These are phyloP conservation scores for Penicillium sp. DNA, from an alignment of 2,329 filamentous ascomycete genomes.

Conservation along the genomic window DNA sequence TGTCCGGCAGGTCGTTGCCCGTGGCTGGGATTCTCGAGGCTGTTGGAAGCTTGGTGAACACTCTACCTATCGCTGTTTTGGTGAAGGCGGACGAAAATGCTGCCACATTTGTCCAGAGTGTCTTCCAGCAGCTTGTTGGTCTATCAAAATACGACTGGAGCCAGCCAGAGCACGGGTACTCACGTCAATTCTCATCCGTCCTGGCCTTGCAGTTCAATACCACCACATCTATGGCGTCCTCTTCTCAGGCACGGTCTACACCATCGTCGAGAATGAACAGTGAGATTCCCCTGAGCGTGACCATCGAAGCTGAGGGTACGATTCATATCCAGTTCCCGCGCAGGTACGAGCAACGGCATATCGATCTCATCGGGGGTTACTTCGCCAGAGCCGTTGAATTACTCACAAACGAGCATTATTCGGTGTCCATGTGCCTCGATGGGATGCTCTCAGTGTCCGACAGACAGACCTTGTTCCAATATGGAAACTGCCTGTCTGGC, in stretches of 20 bases:
- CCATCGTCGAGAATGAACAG: neutral
- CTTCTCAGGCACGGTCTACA: neutral
- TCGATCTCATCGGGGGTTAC: conserved; percentile 4
- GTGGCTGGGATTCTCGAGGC: conserved; percentile 25
- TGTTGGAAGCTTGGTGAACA: conserved; percentile 44
- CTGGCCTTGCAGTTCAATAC: conserved; percentile 14
- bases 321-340: neutral
- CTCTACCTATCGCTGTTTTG: conserved; percentile 28
- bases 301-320: neutral
- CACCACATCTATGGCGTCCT: neutral
- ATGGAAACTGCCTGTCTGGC: conserved; percentile 6
- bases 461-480: neutral
- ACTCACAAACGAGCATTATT: neutral
- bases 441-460: neutral
- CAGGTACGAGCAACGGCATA: neutral
- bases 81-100: too few relatives aligned
- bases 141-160: conserved; percentile 8
- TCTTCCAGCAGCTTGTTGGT: neutral
- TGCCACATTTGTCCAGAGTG: conserved; percentile 18
- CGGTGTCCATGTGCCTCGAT: neutral
- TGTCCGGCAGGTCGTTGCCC: conserved; percentile 15
- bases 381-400: neutral
- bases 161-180: conserved; percentile 7
- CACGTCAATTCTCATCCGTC: conserved; percentile 5
- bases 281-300: conserved; percentile 4